Base-by-base conservation (phyloP, 2,329 filamentous ascomycete species). In the Incumbomyces lentus region DNA sequence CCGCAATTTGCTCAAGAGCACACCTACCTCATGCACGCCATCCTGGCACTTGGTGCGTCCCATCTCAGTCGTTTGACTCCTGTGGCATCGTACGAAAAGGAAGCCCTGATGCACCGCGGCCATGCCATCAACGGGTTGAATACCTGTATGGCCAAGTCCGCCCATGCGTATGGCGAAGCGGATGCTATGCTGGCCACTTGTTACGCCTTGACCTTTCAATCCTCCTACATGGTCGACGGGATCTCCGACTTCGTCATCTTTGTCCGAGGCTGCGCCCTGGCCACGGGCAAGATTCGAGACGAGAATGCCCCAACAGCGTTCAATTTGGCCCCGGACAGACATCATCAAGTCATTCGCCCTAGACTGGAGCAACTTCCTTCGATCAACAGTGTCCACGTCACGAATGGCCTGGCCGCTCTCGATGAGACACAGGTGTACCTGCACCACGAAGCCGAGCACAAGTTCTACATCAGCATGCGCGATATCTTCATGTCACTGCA, bases 11-110 rank as follows among this genome's bases (percentile, higher is more conserved):
- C 81, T 1, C 78, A 84, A 52, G 78, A 80, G 73, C 73, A 82
- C 53, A 76, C 81, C 47, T 82, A 78, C 49, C 69, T 84, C 8
- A 83, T 86, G 75, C 81, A 86, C 59, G 78, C 81, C 3, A 79
- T 86, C 42, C 71, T 84, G 0, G 80, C 79, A 11, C 72, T 83
- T 49, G 72, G 81, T 1, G 82, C 82, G 29, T 84, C 81, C 0
- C 78, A 84, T 52, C 70, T 60, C 16, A 51, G 54, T 22, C 49
- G 60, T 14, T 48, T 85, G 3, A 63, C 64, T 3, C 61, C 67
- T 1, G 76, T 75, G 48, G 60, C 69, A 1, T 70, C 69, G 49
- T 70, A 84, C 14, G 62, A 72, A 12, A 66, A 72, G 12, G 70
- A 74, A 26, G 80, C 81, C 35, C 76, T 84, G 64, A 67, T 68